Evolutionary conservation across 2,329 filamentous ascomycete species (phyloP).

Genomic region (Phaeosphaeriaceae sp.): DNA sequence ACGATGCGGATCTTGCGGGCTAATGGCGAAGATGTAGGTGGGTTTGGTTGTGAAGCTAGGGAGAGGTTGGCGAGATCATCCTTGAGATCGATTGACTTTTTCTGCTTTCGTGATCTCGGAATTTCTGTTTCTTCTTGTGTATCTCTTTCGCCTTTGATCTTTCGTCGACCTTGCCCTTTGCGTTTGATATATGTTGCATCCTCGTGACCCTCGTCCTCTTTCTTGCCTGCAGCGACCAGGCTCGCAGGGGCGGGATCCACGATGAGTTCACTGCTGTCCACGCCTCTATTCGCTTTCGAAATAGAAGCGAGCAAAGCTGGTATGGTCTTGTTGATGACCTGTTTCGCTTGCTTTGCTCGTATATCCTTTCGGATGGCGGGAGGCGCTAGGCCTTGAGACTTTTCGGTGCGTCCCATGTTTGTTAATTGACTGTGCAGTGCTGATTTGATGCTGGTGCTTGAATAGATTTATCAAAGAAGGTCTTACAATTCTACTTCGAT

Average conservation of each 20-base stretch:
- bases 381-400: conserved; percentile 47
- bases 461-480: no score
- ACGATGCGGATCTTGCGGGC: conserved; percentile 55
- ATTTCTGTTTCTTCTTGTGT: not conserved
- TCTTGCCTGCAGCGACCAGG: not conserved
- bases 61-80: not conserved
- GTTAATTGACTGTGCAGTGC: not conserved
- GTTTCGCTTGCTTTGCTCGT: conserved; percentile 62
- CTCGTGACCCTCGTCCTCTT: conserved; percentile 3
- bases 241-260: conserved; percentile 43
- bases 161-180: conserved; percentile 43
- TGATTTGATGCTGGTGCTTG: not conserved
- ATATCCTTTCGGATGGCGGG: conserved; percentile 46
- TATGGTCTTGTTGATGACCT: conserved; percentile 66
- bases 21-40: conserved; percentile 2
- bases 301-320: conserved; percentile 62
- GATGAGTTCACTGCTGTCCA: conserved; percentile 60
- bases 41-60: conserved; percentile 3
- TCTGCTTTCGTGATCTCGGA: conserved; percentile 14
- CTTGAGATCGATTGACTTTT: conserved; percentile 19
- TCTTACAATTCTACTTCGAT: no score
- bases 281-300: conserved; percentile 62
- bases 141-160: conserved; percentile 21
- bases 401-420: conserved; percentile 46
- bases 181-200: conserved; percentile 38